A percentile compares a stretch with the other conserved stretches of the same genome.
Conservation (phyloP, 2,329 filamentous ascomycete genomes). For the Colletotrichum agaves region DNA sequence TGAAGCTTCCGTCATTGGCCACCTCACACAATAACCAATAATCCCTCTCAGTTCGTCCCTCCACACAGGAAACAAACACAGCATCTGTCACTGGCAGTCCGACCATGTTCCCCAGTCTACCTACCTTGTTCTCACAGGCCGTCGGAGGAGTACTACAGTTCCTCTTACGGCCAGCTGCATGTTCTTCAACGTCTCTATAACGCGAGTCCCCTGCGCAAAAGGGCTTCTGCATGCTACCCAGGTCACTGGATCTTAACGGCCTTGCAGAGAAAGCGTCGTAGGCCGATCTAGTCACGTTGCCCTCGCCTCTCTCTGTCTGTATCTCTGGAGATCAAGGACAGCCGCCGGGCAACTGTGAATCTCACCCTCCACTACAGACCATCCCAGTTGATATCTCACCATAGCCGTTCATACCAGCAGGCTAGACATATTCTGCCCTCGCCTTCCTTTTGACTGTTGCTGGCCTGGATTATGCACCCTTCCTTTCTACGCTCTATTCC, state of each 20-base stretch:
- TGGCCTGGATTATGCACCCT: neutral
- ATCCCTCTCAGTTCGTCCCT: neutral
- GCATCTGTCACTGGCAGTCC: slow-evolving; percentile 17
- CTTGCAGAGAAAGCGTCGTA: neutral
- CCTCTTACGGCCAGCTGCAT: slow-evolving; percentile 21
- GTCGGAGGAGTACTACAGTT: neutral
- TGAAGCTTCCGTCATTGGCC: slow-evolving; percentile 8
- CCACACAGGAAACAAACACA: neutral
- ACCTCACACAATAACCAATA: neutral
- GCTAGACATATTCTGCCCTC: neutral
- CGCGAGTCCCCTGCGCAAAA: slow-evolving; percentile 9
- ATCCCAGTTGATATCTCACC: slow-evolving; percentile 14
- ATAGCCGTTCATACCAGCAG: neutral
- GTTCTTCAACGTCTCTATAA: slow-evolving; percentile 22
- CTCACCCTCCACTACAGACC: slow-evolving; percentile 4
- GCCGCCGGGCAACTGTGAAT: neutral
- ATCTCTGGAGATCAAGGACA: neutral
- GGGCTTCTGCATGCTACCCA: slow-evolving; percentile 22
- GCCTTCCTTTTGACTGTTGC: neutral
- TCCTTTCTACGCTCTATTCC: neutral
- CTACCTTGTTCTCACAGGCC: neutral
- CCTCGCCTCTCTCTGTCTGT: neutral
- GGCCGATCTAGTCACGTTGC: neutral
- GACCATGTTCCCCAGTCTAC: neutral
- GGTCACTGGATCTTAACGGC: slow-evolving; percentile 29